Percentiles rank a stretch among this genome's conserved stretches.
Conservation (phyloP, 1,139 yeast species). For the Debaryomyces coudertii region DNA sequence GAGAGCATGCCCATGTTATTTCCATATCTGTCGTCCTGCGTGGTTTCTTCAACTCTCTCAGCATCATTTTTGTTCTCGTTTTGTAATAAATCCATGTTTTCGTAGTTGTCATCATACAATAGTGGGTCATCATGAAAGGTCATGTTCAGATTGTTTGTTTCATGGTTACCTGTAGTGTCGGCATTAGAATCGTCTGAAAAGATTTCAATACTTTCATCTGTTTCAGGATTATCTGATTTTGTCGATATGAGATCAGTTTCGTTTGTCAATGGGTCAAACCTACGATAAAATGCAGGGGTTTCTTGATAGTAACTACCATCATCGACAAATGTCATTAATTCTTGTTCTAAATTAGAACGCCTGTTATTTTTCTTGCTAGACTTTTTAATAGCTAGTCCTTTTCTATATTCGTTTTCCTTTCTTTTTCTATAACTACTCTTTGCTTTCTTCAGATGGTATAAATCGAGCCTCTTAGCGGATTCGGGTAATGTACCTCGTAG, state of each 20-base stretch:
- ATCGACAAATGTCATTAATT: conserved; percentile 5
- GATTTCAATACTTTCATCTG: background rate
- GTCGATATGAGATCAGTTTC: background rate
- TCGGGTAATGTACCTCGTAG: conserved; percentile 44
- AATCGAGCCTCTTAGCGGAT: conserved; percentile 37
- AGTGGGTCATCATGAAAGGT: background rate
- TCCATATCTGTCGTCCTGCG: background rate
- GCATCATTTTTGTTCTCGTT: background rate
- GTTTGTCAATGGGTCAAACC: background rate
- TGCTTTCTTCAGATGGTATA: conserved; percentile 19
- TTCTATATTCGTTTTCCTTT: conserved; percentile 27
- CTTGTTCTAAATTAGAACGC: background rate
- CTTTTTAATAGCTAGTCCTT: conserved; percentile 43
- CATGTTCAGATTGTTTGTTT: background rate
- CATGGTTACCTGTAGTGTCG: background rate
- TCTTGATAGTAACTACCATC: conserved; percentile 9
- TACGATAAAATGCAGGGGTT: conserved; percentile 5
- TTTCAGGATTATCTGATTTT: background rate
- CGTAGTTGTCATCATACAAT: background rate
- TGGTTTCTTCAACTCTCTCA: background rate
- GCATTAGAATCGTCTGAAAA: conserved; percentile 2
- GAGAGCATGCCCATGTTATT: background rate
- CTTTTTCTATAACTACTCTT: background rate
- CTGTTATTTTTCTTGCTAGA: background rate
- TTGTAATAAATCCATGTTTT: background rate